Percentiles rank a stretch among this genome's conserved stretches.
Conservation (phyloP, 805 yeast species). For the Candida argentea region DNA sequence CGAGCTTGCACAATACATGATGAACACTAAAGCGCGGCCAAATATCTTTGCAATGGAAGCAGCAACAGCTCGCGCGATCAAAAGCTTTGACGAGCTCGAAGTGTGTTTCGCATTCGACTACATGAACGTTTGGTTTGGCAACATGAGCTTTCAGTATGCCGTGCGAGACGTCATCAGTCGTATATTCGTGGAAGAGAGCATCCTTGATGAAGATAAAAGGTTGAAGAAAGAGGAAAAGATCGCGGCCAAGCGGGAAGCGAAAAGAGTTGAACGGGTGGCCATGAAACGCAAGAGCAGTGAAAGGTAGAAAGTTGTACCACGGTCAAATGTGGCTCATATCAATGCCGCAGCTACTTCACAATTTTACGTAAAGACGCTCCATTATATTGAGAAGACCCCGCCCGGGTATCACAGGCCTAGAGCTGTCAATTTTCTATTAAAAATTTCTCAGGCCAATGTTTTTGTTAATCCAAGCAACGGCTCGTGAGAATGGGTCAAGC, state of each 20-base stretch:
- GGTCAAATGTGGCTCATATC: too few relatives aligned
- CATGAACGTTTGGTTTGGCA: conserved; percentile 21
- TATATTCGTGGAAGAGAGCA: conserved; percentile 17
- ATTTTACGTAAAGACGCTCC: too few relatives aligned
- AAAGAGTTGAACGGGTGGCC: conserved; percentile 19
- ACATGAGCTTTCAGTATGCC: conserved; percentile 17
- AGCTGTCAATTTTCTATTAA: too few relatives aligned
- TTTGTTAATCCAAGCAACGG: too few relatives aligned
- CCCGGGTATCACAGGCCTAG: too few relatives aligned
- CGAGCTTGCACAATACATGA: conserved; percentile 20
- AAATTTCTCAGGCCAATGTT: too few relatives aligned
- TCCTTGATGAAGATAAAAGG: conserved; percentile 5
- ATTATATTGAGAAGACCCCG: too few relatives aligned
- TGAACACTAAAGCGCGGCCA: conserved; percentile 10
- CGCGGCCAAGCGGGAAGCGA: conserved; percentile 25
- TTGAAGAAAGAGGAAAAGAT: conserved; percentile 16
- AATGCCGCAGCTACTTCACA: too few relatives aligned
- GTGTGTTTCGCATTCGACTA: conserved; percentile 32
- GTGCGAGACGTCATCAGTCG: conserved; percentile 16
- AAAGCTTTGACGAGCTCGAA: conserved; percentile 20
- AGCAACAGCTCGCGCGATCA: conserved; percentile 3
- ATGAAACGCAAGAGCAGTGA: conserved; percentile 12
- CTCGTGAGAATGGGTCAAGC: too few relatives aligned
- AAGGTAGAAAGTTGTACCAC: conserved; percentile 1
- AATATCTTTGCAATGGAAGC: conserved; percentile 15